phyloP scores from a whole-genome alignment of 2,329 filamentous ascomycete species.

The Drechslerella dactyloides region DNA sequence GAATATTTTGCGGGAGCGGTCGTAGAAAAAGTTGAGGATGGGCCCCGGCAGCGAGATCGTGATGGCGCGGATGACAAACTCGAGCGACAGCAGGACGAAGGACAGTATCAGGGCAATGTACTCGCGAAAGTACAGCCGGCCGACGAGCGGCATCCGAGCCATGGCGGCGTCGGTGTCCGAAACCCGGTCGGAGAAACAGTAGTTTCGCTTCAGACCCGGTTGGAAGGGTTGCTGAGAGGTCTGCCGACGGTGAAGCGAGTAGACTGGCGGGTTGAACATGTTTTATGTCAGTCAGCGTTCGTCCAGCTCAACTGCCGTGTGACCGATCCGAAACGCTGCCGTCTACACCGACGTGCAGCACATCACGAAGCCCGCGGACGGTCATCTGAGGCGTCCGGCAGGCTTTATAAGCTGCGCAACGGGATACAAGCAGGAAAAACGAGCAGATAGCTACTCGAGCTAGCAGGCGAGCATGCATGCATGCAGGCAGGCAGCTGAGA shows the following conservation, averaged over 20 bases:
- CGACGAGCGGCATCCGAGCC: conserved; percentile 69
- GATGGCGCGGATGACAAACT: conserved; percentile 80
- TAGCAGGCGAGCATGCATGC: not conserved
- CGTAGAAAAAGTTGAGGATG: conserved; percentile 81
- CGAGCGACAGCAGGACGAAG: conserved; percentile 79
- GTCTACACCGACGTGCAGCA: not conserved
- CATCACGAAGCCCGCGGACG: not conserved
- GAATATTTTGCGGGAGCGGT: conserved; percentile 80
- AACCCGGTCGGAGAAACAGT: conserved; percentile 20
- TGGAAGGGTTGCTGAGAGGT: conserved; percentile 37
- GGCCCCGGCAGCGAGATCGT: conserved; percentile 85
- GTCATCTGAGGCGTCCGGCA: not conserved
- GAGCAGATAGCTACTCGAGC: not conserved
- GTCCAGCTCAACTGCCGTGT: not conserved
- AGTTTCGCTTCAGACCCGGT: conserved; percentile 47
- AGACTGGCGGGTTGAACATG: conserved; percentile 49
- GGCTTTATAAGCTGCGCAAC: not conserved
- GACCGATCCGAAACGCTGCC: not conserved
- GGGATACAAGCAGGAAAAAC: not conserved
- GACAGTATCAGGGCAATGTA: conserved; percentile 86
- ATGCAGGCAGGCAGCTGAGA: not conserved
- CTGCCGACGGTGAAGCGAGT: conserved; percentile 20
- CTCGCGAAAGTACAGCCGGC: conserved; percentile 71
- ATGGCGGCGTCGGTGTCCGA: conserved; percentile 56
- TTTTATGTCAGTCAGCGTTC: conserved; percentile 6